Evolutionary conservation across 2,329 filamentous ascomycete genomes (phyloP).

Genomic region (Xylariaceae sp.): DNA sequence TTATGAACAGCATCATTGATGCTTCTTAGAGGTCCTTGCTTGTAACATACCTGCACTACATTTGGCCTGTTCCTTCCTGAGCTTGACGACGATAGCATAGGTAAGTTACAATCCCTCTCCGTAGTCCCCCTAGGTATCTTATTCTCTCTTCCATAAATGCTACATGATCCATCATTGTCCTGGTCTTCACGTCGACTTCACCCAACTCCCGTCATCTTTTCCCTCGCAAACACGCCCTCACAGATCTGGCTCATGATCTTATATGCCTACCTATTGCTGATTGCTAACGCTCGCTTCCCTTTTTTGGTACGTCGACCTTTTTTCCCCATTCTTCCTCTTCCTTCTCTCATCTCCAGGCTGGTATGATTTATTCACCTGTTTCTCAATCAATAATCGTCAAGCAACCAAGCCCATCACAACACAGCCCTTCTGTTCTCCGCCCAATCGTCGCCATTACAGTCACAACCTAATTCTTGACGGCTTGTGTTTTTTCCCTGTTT

Average conservation of each 20-base stretch:
- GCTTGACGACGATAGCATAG: neutral
- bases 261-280: conserved; percentile 45
- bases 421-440: too few relatives aligned
- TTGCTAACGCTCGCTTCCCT: conserved; percentile 30
- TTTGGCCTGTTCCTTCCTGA: neutral
- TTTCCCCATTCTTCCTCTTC: neutral
- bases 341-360: neutral
- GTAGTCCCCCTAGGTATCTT: neutral
- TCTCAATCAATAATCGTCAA: neutral
- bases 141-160: neutral
- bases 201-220: conserved; percentile 23
- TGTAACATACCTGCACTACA: neutral
- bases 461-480: too few relatives aligned
- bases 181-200: conserved; percentile 11
- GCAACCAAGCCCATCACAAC: neutral
- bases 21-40: neutral
- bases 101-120: neutral
- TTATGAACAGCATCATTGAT: neutral
- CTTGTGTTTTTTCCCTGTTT: too few relatives aligned
- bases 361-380: neutral
- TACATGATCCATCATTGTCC: neutral
- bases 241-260: conserved; percentile 37
- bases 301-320: conserved; percentile 34
- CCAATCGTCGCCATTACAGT: too few relatives aligned
- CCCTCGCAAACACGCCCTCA: conserved; percentile 25